Conservation (phyloP, 768 basidiomycete genomes). For the Gymnopilus junonius region DNA sequence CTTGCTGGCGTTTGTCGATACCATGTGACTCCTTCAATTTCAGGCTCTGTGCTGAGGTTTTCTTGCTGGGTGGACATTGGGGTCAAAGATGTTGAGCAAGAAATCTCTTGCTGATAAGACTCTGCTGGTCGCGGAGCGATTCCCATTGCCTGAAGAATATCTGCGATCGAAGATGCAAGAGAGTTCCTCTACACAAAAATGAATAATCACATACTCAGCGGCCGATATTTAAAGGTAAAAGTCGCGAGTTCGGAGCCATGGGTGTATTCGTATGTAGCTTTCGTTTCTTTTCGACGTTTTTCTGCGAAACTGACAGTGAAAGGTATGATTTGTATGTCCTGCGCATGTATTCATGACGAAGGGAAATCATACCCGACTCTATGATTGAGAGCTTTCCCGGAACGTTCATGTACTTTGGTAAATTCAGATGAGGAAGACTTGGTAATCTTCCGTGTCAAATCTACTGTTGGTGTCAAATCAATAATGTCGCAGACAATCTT, state of each 20-base stretch:
- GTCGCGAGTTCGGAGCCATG: neutral
- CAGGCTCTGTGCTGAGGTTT: no score
- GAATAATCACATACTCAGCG: neutral
- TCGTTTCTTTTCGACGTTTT: neutral
- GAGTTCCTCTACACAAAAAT: neutral
- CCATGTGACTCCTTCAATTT: no score
- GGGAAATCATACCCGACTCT: no score
- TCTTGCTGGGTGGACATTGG: no score
- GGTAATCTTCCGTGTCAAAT: neutral
- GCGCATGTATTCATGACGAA: no score
- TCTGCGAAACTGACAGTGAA: no score
- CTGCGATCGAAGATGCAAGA: neutral
- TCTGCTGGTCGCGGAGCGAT: neutral
- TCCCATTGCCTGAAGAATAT: neutral
- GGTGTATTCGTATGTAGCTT: neutral
- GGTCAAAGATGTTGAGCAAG: no score
- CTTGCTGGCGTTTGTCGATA: no score
- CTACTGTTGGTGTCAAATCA: no score
- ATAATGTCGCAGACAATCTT: no score
- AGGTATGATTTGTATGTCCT: no score
- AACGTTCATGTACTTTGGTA: neutral
- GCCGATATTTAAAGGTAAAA: neutral
- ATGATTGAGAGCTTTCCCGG: neutral
- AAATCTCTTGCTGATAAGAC: no score
- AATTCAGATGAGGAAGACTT: neutral